A percentile compares a stretch with the other conserved stretches of the same genome.
phyloP scores from a whole-genome alignment of 2,329 filamentous ascomycete genomes.

The Sphaerulina musiva region DNA sequence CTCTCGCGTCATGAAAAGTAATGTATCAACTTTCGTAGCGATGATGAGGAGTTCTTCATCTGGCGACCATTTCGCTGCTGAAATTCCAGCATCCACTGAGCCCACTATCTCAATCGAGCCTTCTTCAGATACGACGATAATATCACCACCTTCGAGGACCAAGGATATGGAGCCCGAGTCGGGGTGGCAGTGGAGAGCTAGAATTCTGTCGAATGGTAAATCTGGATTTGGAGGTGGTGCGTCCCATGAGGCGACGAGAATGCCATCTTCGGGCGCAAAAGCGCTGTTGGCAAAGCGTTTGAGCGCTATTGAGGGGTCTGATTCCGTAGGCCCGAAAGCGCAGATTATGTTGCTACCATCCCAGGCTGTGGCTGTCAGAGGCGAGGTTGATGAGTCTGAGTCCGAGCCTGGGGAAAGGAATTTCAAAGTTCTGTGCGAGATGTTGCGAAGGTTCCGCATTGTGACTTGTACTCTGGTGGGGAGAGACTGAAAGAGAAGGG shows the following conservation, averaged over 20 bases:
- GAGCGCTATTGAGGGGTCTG: constrained; percentile 67
- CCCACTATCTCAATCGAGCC: constrained; percentile 86
- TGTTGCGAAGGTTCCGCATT: constrained; percentile 86
- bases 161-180: constrained; percentile 73
- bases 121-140: constrained; percentile 74
- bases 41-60: constrained; percentile 88
- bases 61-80: constrained; percentile 84
- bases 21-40: constrained; percentile 68
- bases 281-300: constrained; percentile 45
- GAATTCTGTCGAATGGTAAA: constrained; percentile 64
- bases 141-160: constrained; percentile 83
- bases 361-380: constrained; percentile 71
- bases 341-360: constrained; percentile 70
- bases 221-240: constrained; percentile 69
- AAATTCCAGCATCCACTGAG: constrained; percentile 85
- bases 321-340: constrained; percentile 68
- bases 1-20: constrained; percentile 85
- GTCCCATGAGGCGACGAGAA: constrained; percentile 76
- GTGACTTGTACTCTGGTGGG: neutral
- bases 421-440: constrained; percentile 61
- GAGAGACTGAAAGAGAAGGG: too few relatives aligned
- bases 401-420: constrained; percentile 33
- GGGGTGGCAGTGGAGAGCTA: constrained; percentile 77
- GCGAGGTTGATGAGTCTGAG: constrained; percentile 30
- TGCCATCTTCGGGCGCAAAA: constrained; percentile 37